Evolutionary conservation across 2,329 filamentous ascomycete species (phyloP), one percentile per base, ranked within the genome.

Genomic region (Ophiostoma sp.): DNA sequence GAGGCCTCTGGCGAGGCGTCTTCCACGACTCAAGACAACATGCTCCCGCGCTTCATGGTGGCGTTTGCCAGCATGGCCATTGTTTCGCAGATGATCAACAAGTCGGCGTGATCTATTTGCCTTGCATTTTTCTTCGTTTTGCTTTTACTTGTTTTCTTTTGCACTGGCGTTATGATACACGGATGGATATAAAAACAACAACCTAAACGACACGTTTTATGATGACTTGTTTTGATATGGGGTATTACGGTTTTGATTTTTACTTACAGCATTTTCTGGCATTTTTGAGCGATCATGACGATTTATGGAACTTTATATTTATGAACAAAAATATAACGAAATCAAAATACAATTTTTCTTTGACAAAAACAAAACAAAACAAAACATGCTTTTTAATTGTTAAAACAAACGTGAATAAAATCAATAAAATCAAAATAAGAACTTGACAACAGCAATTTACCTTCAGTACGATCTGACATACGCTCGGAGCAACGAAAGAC

Each of bases 51-150:
- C 22, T 76, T 81, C 69, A 77, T 80, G 75, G 76, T 80, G 76
- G 57, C 80, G 64, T 76, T 81, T 74, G 79, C 80, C 3, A 78
- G 80, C 33, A 71, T 79, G 75, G 76, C 77, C 3, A 73, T 79
- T 52, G 71, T 78, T 2, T 78, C 78, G 33, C 76, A 77, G 69
- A 74, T 78, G 68, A 74, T 78, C 8, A 71, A 76, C 57, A 73
- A 73, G 63, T 52, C 74, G 31, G 50, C 66, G 17, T 75, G 52
- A 31, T 55, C 36, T 28, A 22, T 4, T 66, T 9, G 15, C 5
- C 11, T 33, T 70, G 33, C 4, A 4, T 42, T 57, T 39, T 50
- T 61, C 52, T 50, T 25, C 12, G 7, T 48, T 50, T 61, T 42
- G 9, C 8, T 45, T 63, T 12, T 42, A 28, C 69, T 57, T 69